Evolutionary conservation across 139 green algal genomes (phyloP).

Genomic region (Chlamydomonas urium): DNA sequence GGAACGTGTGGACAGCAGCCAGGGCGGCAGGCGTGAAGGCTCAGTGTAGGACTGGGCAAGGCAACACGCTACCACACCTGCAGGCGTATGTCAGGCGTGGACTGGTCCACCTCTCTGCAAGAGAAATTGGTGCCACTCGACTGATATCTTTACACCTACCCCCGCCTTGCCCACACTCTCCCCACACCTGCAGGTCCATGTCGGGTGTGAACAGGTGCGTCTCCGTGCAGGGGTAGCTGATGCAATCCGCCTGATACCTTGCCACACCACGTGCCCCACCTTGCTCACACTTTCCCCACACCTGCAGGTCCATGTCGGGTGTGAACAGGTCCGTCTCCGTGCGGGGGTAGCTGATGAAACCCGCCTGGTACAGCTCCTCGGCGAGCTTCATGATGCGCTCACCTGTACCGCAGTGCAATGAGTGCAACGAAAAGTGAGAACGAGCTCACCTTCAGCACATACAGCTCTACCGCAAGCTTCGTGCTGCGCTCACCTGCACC

Average conservation of each 20-base stretch:
- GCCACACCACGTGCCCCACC: too few species aligned
- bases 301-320: constrained; percentile 62
- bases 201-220: constrained; percentile 79
- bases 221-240: constrained; percentile 95
- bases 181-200: constrained; percentile 56
- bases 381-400: constrained; percentile 86
- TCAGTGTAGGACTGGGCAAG: too few species aligned
- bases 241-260: constrained; percentile 92
- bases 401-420: constrained; percentile 34
- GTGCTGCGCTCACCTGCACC: constrained; percentile 72
- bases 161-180: too few species aligned
- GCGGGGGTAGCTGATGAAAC: constrained; percentile 93
- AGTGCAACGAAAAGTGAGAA: background rate
- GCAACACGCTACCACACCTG: too few species aligned
- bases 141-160: constrained; percentile 98
- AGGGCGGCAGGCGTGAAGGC: too few species aligned
- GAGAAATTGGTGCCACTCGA: constrained; percentile 92
- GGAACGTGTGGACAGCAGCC: too few species aligned
- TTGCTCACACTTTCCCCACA: too few species aligned
- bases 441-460: background rate
- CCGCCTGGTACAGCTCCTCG: constrained; percentile 95
- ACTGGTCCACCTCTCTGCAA: constrained; percentile 92
- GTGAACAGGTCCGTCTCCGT: constrained; percentile 93
- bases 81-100: constrained; percentile 67
- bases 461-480: constrained; percentile 96